Base-by-base conservation (phyloP, 768 basidiomycete species). In the Tulasnella sp. region DNA sequence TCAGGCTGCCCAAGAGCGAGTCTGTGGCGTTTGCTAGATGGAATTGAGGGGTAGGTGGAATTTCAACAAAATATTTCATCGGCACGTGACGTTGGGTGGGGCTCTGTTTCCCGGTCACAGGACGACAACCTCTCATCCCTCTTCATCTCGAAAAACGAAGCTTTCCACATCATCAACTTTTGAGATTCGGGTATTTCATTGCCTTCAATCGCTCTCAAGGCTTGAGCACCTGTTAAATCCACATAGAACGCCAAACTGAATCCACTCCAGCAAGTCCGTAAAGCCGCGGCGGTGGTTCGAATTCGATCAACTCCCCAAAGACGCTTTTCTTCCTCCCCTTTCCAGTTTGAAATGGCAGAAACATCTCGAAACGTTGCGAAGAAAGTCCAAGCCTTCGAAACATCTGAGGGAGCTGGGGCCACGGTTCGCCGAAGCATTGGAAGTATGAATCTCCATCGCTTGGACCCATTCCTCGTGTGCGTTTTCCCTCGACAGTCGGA, bases 391-490 rank as follows among this genome's bases (percentile, higher is more conserved):
- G 91, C 96, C 0, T 85, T 91, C 23, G 93, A 94, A 82, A 90
- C 89, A 3, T 85, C 90, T 13, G 93, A 93, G 86, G 92, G 96
- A 11, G 92, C 85, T 2, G 94, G 94, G 7, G 40, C 92, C 23
- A 86, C 87, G 73, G 97, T 98, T 29, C 88, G 95, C 78, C 87
- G 97, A 72, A 93, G 91, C 57, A 98, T 98, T 80, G 97, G 97
- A 9, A 88, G 90, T 3, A 85, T 86, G 84, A 86, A 83, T 69
- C 86, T 98, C 51, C 87, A 91, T 72, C 97, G 96, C 83, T 84
- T 98, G 55, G 91, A 92, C 0, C 96, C 96, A 0, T 98, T 98
- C 87, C 87, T 98, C 74, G 91, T 98, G 92, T 85, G 48, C 78
- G 84, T 82, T 0, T 44, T 42, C 26, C 9, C 74, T 32, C 44